A percentile compares a stretch with the other conserved stretches of the same genome.
Conservation (phyloP, 768 basidiomycete species). For the Lanmaoa rubissima region DNA sequence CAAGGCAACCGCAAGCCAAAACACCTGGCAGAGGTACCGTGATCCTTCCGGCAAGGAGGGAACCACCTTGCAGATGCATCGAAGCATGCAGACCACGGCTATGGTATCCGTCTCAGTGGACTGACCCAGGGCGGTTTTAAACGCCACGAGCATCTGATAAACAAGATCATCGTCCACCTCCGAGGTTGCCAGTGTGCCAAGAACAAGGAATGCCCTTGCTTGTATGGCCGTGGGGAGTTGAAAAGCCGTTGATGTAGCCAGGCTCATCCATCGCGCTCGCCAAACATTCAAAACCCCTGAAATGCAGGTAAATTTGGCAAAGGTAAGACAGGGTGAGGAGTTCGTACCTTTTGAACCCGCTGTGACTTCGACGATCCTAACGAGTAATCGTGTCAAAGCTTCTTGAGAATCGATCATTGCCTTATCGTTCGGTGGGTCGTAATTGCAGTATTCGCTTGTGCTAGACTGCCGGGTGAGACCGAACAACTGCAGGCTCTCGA, state of each 20-base stretch:
- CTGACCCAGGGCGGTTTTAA: constrained; percentile 66
- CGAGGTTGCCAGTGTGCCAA: constrained; percentile 77
- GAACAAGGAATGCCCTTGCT: constrained; percentile 78
- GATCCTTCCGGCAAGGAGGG: constrained; percentile 67
- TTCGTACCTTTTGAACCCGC: constrained; percentile 67
- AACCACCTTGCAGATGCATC: constrained; percentile 77
- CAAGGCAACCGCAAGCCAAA: constrained; percentile 87
- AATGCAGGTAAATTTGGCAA: constrained; percentile 13
- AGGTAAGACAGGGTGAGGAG: background rate
- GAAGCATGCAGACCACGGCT: constrained; percentile 83
- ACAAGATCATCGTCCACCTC: constrained; percentile 92
- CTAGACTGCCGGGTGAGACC: constrained; percentile 63
- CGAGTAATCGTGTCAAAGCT: constrained; percentile 58
- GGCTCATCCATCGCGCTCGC: constrained; percentile 91
- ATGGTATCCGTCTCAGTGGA: constrained; percentile 67
- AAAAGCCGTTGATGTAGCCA: constrained; percentile 86
- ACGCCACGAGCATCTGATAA: constrained; percentile 90
- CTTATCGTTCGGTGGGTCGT: constrained; percentile 53
- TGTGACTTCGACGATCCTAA: constrained; percentile 60
- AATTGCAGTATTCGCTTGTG: constrained; percentile 65
- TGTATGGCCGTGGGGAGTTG: constrained; percentile 88
- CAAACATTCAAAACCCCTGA: constrained; percentile 80
- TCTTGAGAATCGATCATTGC: constrained; percentile 65
- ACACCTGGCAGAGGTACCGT: constrained; percentile 69
- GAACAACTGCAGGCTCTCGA: constrained; percentile 64